These are phyloP conservation scores for Helianthus annuus DNA, from an alignment of 129 eudicot genomes.

Conservation along the genomic window DNA sequence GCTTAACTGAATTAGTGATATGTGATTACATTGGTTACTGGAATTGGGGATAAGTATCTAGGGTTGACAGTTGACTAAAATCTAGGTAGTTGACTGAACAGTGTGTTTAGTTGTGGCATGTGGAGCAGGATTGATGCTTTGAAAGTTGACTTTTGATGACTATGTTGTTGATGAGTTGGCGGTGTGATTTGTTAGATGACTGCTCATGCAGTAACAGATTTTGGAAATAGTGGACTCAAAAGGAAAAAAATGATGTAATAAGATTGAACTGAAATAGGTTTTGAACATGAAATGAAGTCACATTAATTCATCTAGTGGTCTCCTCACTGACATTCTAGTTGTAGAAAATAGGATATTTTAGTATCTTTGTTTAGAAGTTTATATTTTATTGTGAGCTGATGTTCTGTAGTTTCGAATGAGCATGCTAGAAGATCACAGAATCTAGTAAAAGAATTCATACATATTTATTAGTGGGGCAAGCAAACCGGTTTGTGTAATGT, in stretches of 20 bases:
- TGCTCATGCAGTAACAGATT: conserved; percentile 8
- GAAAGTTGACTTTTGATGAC: conserved; percentile 1
- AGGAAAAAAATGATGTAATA: neutral
- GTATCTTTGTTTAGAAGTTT: neutral
- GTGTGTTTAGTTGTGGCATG: neutral
- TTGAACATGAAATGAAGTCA: neutral
- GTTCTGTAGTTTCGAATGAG: neutral
- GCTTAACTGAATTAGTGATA: too few relatives aligned
- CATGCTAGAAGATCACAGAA: conserved; percentile 1
- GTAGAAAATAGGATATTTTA: neutral
- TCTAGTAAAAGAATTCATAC: neutral
- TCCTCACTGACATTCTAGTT: neutral
- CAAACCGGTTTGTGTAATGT: neutral
- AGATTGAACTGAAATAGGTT: neutral
- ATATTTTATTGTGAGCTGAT: neutral
- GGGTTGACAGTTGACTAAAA: conserved; percentile 19
- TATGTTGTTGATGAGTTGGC: neutral
- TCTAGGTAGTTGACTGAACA: conserved; percentile 16
- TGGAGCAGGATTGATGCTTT: neutral
- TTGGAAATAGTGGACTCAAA: neutral
- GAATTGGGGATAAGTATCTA: neutral
- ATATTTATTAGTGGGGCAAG: neutral
- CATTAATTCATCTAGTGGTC: neutral
- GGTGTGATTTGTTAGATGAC: conserved; percentile 5
- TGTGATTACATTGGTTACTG: conserved; percentile 8